Evolutionary conservation across 2,329 filamentous ascomycete genomes (phyloP), one percentile per base, ranked within the genome.

Genomic region (Talaromyces marneffei): DNA sequence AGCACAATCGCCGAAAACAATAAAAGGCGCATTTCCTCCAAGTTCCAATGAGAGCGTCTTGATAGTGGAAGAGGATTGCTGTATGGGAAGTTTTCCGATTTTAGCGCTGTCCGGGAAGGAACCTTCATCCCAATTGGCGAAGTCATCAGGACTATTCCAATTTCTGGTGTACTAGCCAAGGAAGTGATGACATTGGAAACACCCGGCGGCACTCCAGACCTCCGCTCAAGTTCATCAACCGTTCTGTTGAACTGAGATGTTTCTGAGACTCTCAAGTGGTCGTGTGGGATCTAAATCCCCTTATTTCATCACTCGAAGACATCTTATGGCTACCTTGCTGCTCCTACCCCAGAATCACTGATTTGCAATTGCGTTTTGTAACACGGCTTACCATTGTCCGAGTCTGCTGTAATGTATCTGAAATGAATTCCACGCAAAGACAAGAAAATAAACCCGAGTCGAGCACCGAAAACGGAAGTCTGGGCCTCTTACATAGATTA

Each of bases 1-100:
- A 2, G 74, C 74, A 62, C n/a, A n/a, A n/a, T 79, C 76, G 44
- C 75, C 70, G 63, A 77, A 78, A 23, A 79, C 68, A 31, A 78
- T 70, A 23, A 75, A 74, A 0, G 75, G 72, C 18, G 68, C 70
- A 64, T 79, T 79, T 8, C 77, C 77, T 14, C 77, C 76, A 5
- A 79, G 70, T 63, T 80, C 78, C 18, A 80, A 3, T n/a, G n/a
- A n/a, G n/a, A n/a, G n/a, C n/a, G n/a, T n/a, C n/a, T n/a, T n/a
- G n/a, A n/a, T n/a, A n/a, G n/a, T n/a, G n/a, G n/a, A n/a, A n/a
- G n/a, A n/a, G n/a, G n/a, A n/a, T n/a, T n/a, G n/a, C n/a, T n/a
- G n/a, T n/a, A n/a, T n/a, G n/a, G n/a, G n/a, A n/a, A n/a, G n/a
- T n/a, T n/a, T n/a, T n/a, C n/a, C n/a, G n/a, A n/a, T n/a, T n/a